Percentiles rank a stretch among this genome's conserved stretches.
Conservation (phyloP, 768 basidiomycete genomes). For the Sutorius australiensis region DNA sequence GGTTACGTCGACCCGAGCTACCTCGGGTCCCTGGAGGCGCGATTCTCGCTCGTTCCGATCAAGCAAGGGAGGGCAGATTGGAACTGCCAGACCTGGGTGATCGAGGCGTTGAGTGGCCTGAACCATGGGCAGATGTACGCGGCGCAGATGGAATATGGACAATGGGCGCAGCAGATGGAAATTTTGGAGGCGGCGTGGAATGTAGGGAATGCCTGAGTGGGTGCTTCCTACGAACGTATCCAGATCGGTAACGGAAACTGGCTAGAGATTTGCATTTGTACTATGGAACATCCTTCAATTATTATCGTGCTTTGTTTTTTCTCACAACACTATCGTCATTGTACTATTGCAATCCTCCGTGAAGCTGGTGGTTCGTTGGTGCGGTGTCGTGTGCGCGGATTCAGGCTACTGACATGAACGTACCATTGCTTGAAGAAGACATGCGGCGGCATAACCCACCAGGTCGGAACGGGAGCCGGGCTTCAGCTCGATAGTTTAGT, state of each 20-base stretch:
- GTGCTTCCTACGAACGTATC: not conserved
- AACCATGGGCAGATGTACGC: slow-evolving; percentile 11
- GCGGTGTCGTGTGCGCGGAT: not conserved
- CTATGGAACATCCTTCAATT: not conserved
- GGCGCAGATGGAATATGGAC: slow-evolving; percentile 13
- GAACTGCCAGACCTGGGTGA: slow-evolving; percentile 22
- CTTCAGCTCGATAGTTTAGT: not conserved
- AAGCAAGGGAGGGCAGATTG: slow-evolving; percentile 9
- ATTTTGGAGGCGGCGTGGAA: slow-evolving; percentile 17
- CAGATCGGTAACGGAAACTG: not conserved
- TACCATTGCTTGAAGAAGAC: not conserved
- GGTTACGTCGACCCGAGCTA: slow-evolving; percentile 7
- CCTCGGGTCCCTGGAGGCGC: slow-evolving; percentile 4
- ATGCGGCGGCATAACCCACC: not conserved
- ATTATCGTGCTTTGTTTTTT: not conserved
- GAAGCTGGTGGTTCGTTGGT: not conserved
- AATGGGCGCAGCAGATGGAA: slow-evolving; percentile 13
- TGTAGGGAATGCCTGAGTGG: slow-evolving; percentile 9
- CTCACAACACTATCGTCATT: not conserved
- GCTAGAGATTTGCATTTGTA: not conserved
- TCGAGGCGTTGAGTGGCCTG: slow-evolving; percentile 16
- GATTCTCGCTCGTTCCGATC: slow-evolving; percentile 12
- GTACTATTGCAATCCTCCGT: not conserved
- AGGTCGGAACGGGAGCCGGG: not conserved
- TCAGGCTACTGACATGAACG: not conserved